Conservation (phyloP, 345 rosid genomes). For the Salix suchowensis region DNA sequence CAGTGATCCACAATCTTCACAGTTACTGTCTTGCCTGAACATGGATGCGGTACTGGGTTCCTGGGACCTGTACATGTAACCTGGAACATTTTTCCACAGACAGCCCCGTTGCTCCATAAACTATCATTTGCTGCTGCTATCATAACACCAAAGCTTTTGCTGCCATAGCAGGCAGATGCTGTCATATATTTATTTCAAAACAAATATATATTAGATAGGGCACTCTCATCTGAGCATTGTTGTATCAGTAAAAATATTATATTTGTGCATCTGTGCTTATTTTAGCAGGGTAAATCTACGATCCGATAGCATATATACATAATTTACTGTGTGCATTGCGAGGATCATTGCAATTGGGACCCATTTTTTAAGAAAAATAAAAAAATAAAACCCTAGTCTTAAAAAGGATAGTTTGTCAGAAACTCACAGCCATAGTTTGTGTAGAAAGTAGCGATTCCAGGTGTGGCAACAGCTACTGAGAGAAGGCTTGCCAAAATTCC, state of each 20-base stretch:
- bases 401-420: not conserved
- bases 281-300: no score
- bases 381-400: no score
- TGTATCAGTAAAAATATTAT: no score
- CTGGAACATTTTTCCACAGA: slow-evolving; percentile 7
- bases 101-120: slow-evolving; percentile 11
- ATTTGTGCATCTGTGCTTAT: no score
- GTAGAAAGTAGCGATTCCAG: slow-evolving; percentile 23
- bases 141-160: slow-evolving; percentile 1
- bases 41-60: slow-evolving; percentile 9
- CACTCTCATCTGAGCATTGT: no score
- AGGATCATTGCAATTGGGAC: no score
- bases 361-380: no score
- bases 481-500: not conserved
- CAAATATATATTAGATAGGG: no score
- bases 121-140: slow-evolving; percentile 14
- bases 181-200: not conserved
- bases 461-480: slow-evolving; percentile 6
- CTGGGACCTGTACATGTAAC: slow-evolving; percentile 8
- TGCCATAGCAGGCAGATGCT: slow-evolving; percentile 24
- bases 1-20: slow-evolving; percentile 27
- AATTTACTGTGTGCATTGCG: no score
- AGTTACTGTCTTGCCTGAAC: slow-evolving; percentile 9
- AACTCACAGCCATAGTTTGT: slow-evolving; percentile 17
- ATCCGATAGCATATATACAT: no score